These are phyloP conservation scores for Caloboletus inedulis DNA, from an alignment of 1,284 basidiomycete species.

Conservation along the genomic window DNA sequence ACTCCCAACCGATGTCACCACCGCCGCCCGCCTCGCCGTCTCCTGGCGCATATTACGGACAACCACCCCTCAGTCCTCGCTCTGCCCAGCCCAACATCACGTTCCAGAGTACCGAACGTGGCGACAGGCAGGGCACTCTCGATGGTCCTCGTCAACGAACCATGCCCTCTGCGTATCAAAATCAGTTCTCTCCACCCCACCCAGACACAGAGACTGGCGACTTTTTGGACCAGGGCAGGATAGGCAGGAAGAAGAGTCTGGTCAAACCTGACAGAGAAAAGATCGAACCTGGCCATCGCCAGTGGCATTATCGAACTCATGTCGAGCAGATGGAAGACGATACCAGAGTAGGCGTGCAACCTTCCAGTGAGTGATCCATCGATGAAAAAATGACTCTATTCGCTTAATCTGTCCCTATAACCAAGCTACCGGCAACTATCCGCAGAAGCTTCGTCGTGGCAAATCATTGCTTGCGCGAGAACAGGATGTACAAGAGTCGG, in stretches of 20 bases:
- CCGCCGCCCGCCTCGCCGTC: constrained; percentile 20
- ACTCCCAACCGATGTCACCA: constrained; percentile 18
- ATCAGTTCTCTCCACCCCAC: constrained; percentile 42
- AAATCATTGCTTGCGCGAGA: constrained; percentile 86
- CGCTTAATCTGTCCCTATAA: constrained; percentile 6
- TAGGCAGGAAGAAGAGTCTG: constrained; percentile 87
- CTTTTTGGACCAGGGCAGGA: constrained; percentile 36
- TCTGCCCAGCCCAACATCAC: constrained; percentile 49
- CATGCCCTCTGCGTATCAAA: constrained; percentile 55
- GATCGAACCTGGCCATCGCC: constrained; percentile 91
- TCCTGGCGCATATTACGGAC: constrained; percentile 30
- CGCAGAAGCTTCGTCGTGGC: constrained; percentile 75
- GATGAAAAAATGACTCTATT: constrained; percentile 4
- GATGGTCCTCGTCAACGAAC: constrained; percentile 50
- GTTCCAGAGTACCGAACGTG: constrained; percentile 64
- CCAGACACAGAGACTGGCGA: constrained; percentile 53
- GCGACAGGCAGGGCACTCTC: constrained; percentile 56
- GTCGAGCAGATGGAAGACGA: constrained; percentile 79
- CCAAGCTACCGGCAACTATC: constrained; percentile 80
- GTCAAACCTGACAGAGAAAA: constrained; percentile 94
- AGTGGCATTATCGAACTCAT: constrained; percentile 94
- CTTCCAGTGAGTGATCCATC: constrained; percentile 63
- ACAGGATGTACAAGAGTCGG: constrained; percentile 83
- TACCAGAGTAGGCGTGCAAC: constrained; percentile 65
- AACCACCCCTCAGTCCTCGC: constrained; percentile 21